Conservation (phyloP, 805 yeast species). For the Starmerella floricola region DNA sequence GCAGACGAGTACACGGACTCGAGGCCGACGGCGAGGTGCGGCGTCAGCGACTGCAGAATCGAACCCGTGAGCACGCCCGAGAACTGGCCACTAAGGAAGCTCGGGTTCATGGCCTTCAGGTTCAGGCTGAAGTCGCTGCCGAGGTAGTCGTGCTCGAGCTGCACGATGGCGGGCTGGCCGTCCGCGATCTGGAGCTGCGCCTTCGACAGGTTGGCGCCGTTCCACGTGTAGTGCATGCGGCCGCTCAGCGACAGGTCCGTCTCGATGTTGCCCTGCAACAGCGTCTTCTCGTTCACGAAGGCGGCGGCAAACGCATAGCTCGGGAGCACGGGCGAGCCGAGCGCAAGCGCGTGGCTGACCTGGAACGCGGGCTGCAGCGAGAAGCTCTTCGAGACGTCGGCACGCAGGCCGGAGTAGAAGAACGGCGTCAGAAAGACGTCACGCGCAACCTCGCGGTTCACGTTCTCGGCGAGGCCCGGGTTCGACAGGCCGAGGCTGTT, state of each 20-base stretch:
- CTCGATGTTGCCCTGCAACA: constrained; percentile 86
- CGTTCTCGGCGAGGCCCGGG: constrained; percentile 91
- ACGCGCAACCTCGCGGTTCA: constrained; percentile 84
- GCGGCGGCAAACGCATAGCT: constrained; percentile 84
- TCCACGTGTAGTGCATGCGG: constrained; percentile 86
- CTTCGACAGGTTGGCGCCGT: constrained; percentile 62
- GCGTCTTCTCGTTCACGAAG: constrained; percentile 72
- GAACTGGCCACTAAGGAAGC: constrained; percentile 58
- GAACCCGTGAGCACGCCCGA: constrained; percentile 91
- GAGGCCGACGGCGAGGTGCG: constrained; percentile 74
- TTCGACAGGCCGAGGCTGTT: constrained; percentile 67
- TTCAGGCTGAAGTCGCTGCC: constrained; percentile 80
- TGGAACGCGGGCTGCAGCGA: constrained; percentile 81
- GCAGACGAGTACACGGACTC: constrained; percentile 72
- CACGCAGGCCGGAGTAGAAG: constrained; percentile 89
- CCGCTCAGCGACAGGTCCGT: constrained; percentile 76
- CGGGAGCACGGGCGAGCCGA: constrained; percentile 77
- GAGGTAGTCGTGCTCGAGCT: constrained; percentile 90
- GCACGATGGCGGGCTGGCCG: constrained; percentile 86
- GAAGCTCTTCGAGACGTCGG: constrained; percentile 88
- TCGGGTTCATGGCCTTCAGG: constrained; percentile 85
- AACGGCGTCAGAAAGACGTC: constrained; percentile 85
- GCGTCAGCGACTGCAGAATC: constrained; percentile 75
- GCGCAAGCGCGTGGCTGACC: constrained; percentile 82
- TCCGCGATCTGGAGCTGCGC: constrained; percentile 77